Evolutionary conservation across 202 grass and related monocot genomes (phyloP), one percentile per base, ranked within the genome.

Genomic region (Eragrostis tef): DNA sequence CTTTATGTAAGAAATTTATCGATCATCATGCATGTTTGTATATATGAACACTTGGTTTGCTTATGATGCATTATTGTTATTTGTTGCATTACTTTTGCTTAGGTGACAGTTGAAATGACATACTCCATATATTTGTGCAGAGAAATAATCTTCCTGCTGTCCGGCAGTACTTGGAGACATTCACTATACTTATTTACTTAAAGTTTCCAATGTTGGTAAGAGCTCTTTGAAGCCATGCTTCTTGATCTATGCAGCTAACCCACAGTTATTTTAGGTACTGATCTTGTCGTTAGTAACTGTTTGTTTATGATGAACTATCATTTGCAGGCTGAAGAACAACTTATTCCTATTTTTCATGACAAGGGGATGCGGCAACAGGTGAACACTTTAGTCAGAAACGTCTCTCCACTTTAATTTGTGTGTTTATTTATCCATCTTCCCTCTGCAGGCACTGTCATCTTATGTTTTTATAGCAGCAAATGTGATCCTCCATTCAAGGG

Each of bases 401-500:
- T 70, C 64, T 70, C 45, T 59, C 51, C 43, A 43, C 50, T 75
- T 34, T 19, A 47, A 43, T 71, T 71, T 31, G 21, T 85, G 20
- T 73, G 9, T 75, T 65, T 78, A 69, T 78, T 88, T 72, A 88
- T 72, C 39, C 41, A 8, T 65, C 66, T 45, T 39, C 81, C 67
- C 24, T 89, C 26, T 86, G 81, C 86, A 98, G 95, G 95, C 95
- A 88, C 81, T 94, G 73, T 94, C 95, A 77, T 98, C 95, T 16
- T 98, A 98, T 88, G 95, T 98, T 71, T 98, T 98, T 83, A 91
- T 98, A 90, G 88, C 88, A 67, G 86, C 95, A 84, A 98, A 98
- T 41, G 87, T 98, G 56, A 98, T 98, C 51, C 90, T 94, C 9
- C 92, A 98, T 81, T 89, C 92, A 62, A 84, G 81, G 57, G 86